Evolutionary conservation across 371 early-diverging fungal genomes (phyloP), one percentile per base, ranked within the genome.

Genomic region (Batrachochytrium dendrobatidis): DNA sequence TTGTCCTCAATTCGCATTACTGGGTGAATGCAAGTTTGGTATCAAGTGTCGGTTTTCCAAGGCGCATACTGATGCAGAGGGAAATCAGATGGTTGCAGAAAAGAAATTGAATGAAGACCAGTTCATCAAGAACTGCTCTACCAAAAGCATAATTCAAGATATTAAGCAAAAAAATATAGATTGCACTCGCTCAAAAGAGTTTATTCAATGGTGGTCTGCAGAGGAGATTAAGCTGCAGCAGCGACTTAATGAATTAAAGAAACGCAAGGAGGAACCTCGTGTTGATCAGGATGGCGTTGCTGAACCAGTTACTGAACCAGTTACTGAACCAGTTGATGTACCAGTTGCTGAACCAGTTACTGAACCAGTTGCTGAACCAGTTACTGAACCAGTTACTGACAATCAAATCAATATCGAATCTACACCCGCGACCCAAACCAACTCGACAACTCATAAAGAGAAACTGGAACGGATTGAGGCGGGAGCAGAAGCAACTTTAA

Each of bases 1-100:
- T 5, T 95, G 97, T 67, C 74, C 80, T 28, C 67, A 81, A 29
- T 91, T 86, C 66, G 85, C 85, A 3, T 53, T 72, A 15, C 85
- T 69, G 61, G 95, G 95, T 60, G 67, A 71, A 25, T 86, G 91
- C 83, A 78, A 49, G 71, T 80, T 55, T 58, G 70, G 94, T 3
- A 70, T 88, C 52, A 84, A 83, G 52, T 95, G 96, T 73, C 76
- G 95, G 17, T 93, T 64, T 62, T 72, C 89, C 25, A 67, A 66
- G 1, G 84, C 83, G 2, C 95, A 95, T 69, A 65, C 85, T n/a
- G 63, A 52, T 28, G 50, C 50, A 22, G 53, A 55, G 7, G 35
- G 34, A n/a, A 43, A 53, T 18, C 29, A 61, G 26, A 22, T 63
- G 46, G 48, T 65, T 32, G 50, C 53, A 30, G 61, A 55, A 49